Conservation (phyloP, 2,329 filamentous ascomycete species). For the Diaporthe vaccinii region DNA sequence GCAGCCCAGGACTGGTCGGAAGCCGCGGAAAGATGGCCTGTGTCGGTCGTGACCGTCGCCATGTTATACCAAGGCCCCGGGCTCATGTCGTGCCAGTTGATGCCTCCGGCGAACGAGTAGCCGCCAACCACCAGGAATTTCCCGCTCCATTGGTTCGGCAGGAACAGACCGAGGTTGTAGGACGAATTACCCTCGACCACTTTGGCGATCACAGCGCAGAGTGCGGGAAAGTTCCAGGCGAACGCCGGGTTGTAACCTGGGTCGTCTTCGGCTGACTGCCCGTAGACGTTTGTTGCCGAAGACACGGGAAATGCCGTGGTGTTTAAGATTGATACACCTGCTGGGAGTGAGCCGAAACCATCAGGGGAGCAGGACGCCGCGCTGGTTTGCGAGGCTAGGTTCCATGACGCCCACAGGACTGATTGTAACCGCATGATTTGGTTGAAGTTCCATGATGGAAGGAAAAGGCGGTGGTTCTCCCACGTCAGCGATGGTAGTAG, state of each 20-base stretch:
- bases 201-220: constrained; percentile 51
- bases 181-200: constrained; percentile 48
- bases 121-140: constrained; percentile 47
- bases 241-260: constrained; percentile 27
- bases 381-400: constrained; percentile 14
- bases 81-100: constrained; percentile 50
- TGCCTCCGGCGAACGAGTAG: constrained; percentile 48
- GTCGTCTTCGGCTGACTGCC: constrained; percentile 24
- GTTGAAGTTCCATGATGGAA: constrained; percentile 3
- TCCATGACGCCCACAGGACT: constrained; percentile 19
- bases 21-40: constrained; percentile 55
- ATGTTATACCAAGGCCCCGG: constrained; percentile 54
- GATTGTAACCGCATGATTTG: constrained; percentile 22
- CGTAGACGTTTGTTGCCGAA: constrained; percentile 14
- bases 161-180: constrained; percentile 51
- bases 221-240: constrained; percentile 45
- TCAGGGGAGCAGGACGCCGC: constrained; percentile 11
- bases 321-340: constrained; percentile 23
- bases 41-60: constrained; percentile 58
- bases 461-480: not conserved
- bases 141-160: constrained; percentile 50
- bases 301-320: not conserved
- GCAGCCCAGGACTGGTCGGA: constrained; percentile 55
- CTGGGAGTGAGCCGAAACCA: constrained; percentile 27
- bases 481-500: not conserved